Evolutionary conservation across 306 rosid genomes (phyloP).

Genomic region (Vigna hirtella): DNA sequence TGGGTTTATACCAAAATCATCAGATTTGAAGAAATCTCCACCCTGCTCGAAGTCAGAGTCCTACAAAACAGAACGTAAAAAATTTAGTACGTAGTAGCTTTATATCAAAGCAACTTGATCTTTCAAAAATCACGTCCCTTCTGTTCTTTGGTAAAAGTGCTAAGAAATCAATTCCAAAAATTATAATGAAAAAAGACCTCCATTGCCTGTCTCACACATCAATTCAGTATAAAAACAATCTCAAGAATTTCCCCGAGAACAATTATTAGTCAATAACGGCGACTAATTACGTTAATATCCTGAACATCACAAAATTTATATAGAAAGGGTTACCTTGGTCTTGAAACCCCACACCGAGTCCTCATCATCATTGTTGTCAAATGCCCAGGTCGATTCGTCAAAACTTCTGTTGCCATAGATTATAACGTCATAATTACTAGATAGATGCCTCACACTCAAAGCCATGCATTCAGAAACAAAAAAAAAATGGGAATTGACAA

Average conservation of each 20-base stretch:
- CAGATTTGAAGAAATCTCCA: constrained; percentile 69
- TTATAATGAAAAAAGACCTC: not conserved
- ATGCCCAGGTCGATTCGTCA: constrained; percentile 90
- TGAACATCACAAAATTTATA: constrained; percentile 10
- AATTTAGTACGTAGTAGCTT: constrained; percentile 23
- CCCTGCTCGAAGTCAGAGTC: constrained; percentile 62
- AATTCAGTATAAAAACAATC: constrained; percentile 19
- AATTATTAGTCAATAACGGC: constrained; percentile 25
- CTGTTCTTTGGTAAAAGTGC: not conserved
- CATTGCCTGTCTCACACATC: constrained; percentile 20
- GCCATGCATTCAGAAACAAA: constrained; percentile 10
- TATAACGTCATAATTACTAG: constrained; percentile 42
- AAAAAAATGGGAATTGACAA: not conserved
- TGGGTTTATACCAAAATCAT: constrained; percentile 71
- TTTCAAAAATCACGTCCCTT: constrained; percentile 29
- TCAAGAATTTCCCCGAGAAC: constrained; percentile 8
- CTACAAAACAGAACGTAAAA: constrained; percentile 58
- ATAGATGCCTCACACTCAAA: constrained; percentile 38
- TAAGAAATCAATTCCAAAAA: constrained; percentile 35
- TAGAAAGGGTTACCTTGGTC: constrained; percentile 63
- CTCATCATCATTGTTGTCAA: constrained; percentile 81
- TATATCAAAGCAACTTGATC: constrained; percentile 39
- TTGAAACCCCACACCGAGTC: constrained; percentile 94
- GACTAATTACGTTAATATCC: constrained; percentile 8
- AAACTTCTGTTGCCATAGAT: constrained; percentile 65